phyloP scores from a whole-genome alignment of 139 green algal species.

The Tetradesmus lagerheimii region DNA sequence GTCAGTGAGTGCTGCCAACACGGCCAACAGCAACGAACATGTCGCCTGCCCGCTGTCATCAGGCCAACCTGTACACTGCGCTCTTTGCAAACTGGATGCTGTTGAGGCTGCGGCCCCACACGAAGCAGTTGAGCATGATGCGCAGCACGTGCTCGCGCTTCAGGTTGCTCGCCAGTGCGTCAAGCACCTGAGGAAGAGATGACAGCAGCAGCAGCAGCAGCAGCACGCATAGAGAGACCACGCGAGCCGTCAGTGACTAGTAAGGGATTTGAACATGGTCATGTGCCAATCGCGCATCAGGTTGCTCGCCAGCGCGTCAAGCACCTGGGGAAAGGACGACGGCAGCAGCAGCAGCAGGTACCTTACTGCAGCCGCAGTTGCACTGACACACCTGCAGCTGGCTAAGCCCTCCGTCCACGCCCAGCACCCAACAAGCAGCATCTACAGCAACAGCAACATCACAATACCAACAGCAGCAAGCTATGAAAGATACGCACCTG shows the following conservation, averaged over 20 bases:
- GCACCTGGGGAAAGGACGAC: not conserved
- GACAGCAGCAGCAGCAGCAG: not conserved
- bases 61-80: not conserved
- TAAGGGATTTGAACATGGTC: conserved; percentile 48
- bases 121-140: conserved; percentile 48
- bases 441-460: too few relatives aligned
- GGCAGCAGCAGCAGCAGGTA: not conserved
- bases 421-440: not conserved
- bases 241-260: too few relatives aligned
- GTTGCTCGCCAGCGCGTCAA: conserved; percentile 27
- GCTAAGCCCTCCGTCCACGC: not conserved
- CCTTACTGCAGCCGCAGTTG: too few relatives aligned
- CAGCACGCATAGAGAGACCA: not conserved
- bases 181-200: conserved; percentile 2
- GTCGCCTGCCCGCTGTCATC: too few relatives aligned
- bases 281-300: conserved; percentile 40
- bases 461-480: not conserved
- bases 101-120: conserved; percentile 41
- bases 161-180: conserved; percentile 26
- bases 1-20: not conserved
- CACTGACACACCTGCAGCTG: conserved; percentile 21
- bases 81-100: conserved; percentile 35
- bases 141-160: conserved; percentile 42
- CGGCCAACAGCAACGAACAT: too few relatives aligned
- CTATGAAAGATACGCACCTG: conserved; percentile 11